Conservation (phyloP, 768 basidiomycete genomes). For the Trichaptum fuscoviolaceum region DNA sequence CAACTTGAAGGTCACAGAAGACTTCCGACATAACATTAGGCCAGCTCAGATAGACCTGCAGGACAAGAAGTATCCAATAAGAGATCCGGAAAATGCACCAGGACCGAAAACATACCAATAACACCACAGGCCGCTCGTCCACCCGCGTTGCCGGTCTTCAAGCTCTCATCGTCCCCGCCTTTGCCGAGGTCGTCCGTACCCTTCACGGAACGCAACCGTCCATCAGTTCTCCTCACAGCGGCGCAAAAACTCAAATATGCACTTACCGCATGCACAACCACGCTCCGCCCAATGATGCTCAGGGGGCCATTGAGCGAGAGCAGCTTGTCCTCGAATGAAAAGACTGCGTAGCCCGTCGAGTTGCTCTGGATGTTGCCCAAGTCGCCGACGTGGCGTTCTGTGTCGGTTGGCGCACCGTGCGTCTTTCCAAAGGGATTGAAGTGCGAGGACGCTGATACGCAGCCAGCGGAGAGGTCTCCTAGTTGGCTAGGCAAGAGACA, state of each 20-base stretch:
- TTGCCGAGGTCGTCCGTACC: slow-evolving; percentile 78
- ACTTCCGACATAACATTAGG: background rate
- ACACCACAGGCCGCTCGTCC: slow-evolving; percentile 77
- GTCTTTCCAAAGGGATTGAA: slow-evolving; percentile 66
- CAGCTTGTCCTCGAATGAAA: slow-evolving; percentile 52
- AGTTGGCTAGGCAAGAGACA: slow-evolving; percentile 26
- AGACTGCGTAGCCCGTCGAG: slow-evolving; percentile 46
- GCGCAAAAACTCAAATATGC: no score
- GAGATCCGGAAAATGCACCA: background rate
- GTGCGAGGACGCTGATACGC: slow-evolving; percentile 65
- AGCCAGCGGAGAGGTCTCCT: slow-evolving; percentile 65
- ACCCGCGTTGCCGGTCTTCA: slow-evolving; percentile 77
- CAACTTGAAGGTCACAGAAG: background rate
- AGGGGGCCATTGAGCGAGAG: slow-evolving; percentile 64
- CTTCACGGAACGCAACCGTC: slow-evolving; percentile 34
- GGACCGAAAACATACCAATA: slow-evolving; percentile 42
- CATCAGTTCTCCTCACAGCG: no score
- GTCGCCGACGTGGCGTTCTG: slow-evolving; percentile 66
- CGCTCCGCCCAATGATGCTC: slow-evolving; percentile 72
- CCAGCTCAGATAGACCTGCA: background rate
- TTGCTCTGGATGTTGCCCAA: slow-evolving; percentile 71
- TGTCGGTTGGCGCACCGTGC: slow-evolving; percentile 59
- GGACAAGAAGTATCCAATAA: background rate
- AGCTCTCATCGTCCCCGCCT: slow-evolving; percentile 60
- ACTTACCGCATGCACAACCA: slow-evolving; percentile 69